These are phyloP conservation scores for Cercospora nicotianae DNA, from an alignment of 2,329 filamentous ascomycete genomes.

Conservation along the genomic window DNA sequence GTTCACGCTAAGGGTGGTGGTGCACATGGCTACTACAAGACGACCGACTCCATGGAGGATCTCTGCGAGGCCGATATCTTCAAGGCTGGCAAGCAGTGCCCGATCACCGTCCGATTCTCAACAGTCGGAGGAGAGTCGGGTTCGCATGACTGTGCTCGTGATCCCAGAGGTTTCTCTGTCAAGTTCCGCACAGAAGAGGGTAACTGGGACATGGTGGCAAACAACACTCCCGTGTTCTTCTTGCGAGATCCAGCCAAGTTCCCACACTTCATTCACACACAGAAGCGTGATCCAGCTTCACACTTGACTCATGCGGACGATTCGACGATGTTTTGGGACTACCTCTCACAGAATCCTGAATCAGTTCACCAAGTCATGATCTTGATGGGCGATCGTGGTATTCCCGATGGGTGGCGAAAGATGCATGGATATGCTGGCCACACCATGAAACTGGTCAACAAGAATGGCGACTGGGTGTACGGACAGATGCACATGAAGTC, in stretches of 20 bases:
- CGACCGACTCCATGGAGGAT: constrained; percentile 50
- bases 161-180: constrained; percentile 70
- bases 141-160: constrained; percentile 69
- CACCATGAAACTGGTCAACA: constrained; percentile 56
- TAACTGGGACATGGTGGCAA: constrained; percentile 72
- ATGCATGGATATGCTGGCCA: constrained; percentile 58
- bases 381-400: constrained; percentile 56
- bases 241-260: constrained; percentile 72
- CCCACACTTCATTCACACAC: constrained; percentile 71
- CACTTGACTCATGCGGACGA: constrained; percentile 66
- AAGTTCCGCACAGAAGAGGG: constrained; percentile 74
- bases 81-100: constrained; percentile 67
- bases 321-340: constrained; percentile 68
- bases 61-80: constrained; percentile 50
- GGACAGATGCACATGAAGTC: constrained; percentile 55
- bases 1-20: constrained; percentile 54
- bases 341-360: constrained; percentile 56
- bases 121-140: constrained; percentile 74
- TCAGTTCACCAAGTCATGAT: constrained; percentile 56
- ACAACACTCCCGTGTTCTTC: constrained; percentile 76
- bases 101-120: constrained; percentile 67
- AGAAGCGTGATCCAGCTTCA: constrained; percentile 71
- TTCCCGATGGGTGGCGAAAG: constrained; percentile 56
- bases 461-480: constrained; percentile 56
- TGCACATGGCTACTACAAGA: constrained; percentile 51